phyloP scores from a whole-genome alignment of 306 rosid species.

The Cajanus cajan region DNA sequence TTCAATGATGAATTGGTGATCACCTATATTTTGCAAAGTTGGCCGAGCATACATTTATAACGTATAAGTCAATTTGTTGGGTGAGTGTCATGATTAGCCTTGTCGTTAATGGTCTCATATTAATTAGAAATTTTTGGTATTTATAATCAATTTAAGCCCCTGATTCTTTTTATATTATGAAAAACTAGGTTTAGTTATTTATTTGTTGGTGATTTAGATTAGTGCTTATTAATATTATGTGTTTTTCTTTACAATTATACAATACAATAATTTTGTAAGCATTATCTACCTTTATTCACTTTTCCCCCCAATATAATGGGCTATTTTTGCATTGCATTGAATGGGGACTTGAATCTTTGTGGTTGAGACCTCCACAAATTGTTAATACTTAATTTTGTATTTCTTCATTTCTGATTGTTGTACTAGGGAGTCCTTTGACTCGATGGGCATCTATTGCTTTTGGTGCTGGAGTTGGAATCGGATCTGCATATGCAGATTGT shows the following conservation, averaged over 20 bases:
- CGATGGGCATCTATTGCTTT: conserved; percentile 92
- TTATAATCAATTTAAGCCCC: not conserved
- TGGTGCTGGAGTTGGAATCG: conserved; percentile 87
- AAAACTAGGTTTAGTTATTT: not conserved
- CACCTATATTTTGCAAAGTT: not conserved
- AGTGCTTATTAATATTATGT: not conserved
- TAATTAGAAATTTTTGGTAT: not conserved
- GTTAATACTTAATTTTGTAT: conserved; percentile 17
- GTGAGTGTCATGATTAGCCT: not conserved
- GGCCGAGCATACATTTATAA: not conserved
- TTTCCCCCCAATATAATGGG: not conserved
- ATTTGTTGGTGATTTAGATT: not conserved
- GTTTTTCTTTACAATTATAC: not conserved
- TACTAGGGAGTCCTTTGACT: conserved; percentile 77
- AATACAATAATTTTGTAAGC: not conserved
- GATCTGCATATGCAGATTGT: conserved; percentile 83
- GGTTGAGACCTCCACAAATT: conserved; percentile 2
- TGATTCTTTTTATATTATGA: not conserved
- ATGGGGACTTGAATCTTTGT: not conserved
- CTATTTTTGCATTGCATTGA: conserved; percentile 5
- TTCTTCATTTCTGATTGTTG: conserved; percentile 9
- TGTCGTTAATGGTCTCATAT: not conserved
- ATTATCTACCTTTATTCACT: not conserved
- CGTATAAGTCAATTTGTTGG: not conserved
- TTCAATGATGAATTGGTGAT: not conserved